These are phyloP conservation scores for Diaporthe aspalathi DNA, from an alignment of 2,329 filamentous ascomycete species.

Conservation along the genomic window DNA sequence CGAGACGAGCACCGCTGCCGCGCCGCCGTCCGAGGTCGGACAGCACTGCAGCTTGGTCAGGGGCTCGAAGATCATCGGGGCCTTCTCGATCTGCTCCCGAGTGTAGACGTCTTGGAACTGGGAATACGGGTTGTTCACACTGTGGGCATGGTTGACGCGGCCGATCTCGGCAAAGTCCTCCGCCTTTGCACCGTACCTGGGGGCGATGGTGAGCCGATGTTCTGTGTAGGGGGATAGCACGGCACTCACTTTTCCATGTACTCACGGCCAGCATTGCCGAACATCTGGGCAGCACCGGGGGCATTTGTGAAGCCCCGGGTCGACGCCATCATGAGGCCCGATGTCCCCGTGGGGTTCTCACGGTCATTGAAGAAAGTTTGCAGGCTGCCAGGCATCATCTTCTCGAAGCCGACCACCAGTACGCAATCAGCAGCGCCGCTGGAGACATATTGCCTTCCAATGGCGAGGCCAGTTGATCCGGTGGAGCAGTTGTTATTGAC, in stretches of 20 bases:
- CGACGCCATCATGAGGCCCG: conserved; percentile 81
- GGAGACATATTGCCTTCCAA: conserved; percentile 83
- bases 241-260: conserved; percentile 89
- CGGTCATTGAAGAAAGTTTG: conserved; percentile 88
- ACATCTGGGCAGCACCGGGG: conserved; percentile 90
- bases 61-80: conserved; percentile 84
- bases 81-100: conserved; percentile 80
- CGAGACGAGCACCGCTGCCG: conserved; percentile 88
- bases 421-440: conserved; percentile 88
- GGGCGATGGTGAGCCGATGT: not conserved
- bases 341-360: conserved; percentile 80
- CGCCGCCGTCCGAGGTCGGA: conserved; percentile 92
- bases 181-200: conserved; percentile 81
- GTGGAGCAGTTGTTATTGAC: conserved; percentile 99
- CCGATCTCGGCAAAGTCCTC: conserved; percentile 96
- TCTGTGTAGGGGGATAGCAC: too few relatives aligned
- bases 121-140: conserved; percentile 93
- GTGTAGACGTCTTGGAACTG: conserved; percentile 96
- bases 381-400: conserved; percentile 94
- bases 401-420: conserved; percentile 94
- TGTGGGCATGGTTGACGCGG: conserved; percentile 92
- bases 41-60: conserved; percentile 99
- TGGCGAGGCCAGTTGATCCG: conserved; percentile 88
- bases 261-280: conserved; percentile 92
- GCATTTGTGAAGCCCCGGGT: conserved; percentile 85